Evolutionary conservation across 441 rosid genomes (phyloP), one percentile per base, ranked within the genome.

Genomic region (Cnidoscolus chayamansa): DNA sequence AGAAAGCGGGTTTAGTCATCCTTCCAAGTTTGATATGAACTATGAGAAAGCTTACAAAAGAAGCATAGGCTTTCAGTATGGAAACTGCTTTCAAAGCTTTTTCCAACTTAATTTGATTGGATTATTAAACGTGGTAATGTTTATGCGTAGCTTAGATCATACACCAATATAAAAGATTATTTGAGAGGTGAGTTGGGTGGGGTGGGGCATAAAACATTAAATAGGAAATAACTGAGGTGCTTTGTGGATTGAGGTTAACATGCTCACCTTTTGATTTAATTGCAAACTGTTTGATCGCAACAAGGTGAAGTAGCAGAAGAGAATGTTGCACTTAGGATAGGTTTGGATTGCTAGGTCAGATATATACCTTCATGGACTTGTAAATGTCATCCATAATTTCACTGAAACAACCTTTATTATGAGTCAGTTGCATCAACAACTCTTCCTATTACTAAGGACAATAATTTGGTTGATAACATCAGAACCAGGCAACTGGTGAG

Each of bases 251-350:
- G 8, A 2, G 11, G 47, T 35, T 25, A 63, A 63, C 10, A 17
- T 43, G 19, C 19, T 45, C 17, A 11, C 19, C 30, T 68, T 68
- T 64, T 64, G 32, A 64, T 64, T 43, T 45, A 12, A 35, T 67
- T n/a, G 17, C 17, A 32, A 43, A 32, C 58, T 51, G 10, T 13
- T n/a, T 53, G 45, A 7, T 67, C 32, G 32, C 11, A 15, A 35
- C 32, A 9, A 0, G 47, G 17, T 11, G 10, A 7, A 31, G 59
- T 16, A 5, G 48, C 30, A 30, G 55, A 47, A 48, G 1, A 20
- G 43, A 30, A 13, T 48, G 5, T 13, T 54, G 51, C 13, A 55
- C 17, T 47, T 25, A 30, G 17, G 57, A n/a, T 48, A 30, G 68
- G 2, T 5, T 61, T 65, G 13, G 15, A 65, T 1, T 30, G 43